Percentiles rank a stretch among this genome's conserved stretches.
Conservation (phyloP, 768 basidiomycete species). For the Leucogyrophana mollusca region DNA sequence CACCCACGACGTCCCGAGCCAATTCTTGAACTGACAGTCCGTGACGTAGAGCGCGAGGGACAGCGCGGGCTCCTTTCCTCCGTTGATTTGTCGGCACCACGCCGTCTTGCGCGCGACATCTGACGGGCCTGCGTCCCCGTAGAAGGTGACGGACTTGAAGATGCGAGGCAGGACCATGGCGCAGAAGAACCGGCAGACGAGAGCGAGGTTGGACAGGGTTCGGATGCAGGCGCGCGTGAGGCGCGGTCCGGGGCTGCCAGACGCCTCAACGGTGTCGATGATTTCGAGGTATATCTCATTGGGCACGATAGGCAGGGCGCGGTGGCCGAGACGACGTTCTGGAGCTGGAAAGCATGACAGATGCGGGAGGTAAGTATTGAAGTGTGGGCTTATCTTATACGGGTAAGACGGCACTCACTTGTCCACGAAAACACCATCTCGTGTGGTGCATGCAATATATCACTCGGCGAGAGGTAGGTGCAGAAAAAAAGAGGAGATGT, state of each 20-base stretch:
- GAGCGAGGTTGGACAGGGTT: conserved; percentile 28
- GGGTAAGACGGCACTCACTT: too few species aligned
- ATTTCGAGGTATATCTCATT: conserved; percentile 45
- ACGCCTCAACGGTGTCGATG: conserved; percentile 31
- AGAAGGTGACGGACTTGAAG: conserved; percentile 31
- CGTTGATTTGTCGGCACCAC: conserved; percentile 28
- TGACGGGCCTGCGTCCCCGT: conserved; percentile 17
- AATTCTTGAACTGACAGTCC: conserved; percentile 12
- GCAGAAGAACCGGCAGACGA: conserved; percentile 44
- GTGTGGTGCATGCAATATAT: too few species aligned
- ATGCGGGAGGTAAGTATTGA: too few species aligned
- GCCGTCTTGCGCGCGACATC: neutral
- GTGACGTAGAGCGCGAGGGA: conserved; percentile 31
- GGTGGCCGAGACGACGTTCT: conserved; percentile 11
- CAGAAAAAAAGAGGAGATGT: too few species aligned
- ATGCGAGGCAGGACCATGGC: conserved; percentile 37
- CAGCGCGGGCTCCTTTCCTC: conserved; percentile 23
- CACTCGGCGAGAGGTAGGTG: too few species aligned
- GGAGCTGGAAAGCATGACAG: conserved; percentile 20
- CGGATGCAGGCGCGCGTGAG: conserved; percentile 8
- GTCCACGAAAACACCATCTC: too few species aligned
- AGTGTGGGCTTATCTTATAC: too few species aligned
- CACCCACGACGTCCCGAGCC: conserved; percentile 5
- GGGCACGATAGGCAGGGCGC: conserved; percentile 32
- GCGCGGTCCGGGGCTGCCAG: conserved; percentile 10